Base-by-base conservation (phyloP, 805 yeast genomes). In the Brettanomyces bruxellensis region DNA sequence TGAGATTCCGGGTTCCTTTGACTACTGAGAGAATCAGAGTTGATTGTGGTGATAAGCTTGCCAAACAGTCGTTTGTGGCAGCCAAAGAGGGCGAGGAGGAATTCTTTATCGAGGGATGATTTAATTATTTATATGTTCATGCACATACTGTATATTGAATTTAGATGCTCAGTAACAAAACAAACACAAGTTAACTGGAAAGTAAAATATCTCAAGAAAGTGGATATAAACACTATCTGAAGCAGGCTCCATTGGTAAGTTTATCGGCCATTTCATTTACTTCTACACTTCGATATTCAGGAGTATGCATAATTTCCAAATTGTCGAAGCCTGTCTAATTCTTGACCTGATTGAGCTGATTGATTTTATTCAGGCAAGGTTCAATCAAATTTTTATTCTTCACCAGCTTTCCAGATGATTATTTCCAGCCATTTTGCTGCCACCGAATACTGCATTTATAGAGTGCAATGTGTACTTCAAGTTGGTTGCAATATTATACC, bases 251-350 rank as follows among this genome's bases (percentile, higher is more conserved):
- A 47, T 73, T 81, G 3, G 96, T 96, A 42, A 89, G 66, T 43
- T 57, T 57, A 59, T 89, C 96, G 0, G 96, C 96, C 56, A 59
- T 68, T 49, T 80, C 88, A 58, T 89, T 90, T 0, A 96, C 96
- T 11, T 56, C 60, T 35, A 67, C 64, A 1, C 86, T 90, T 14
- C 70, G 62, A 60, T 90, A 96, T 0, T 91, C 96, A 47, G 66
- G 69, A 4, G 87, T 91, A 68, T 91, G 79, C 4, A 58, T 61
- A 25, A 88, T 57, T 4, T 63, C 58, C 25, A 86, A 65, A 1
- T 61, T 46, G 1, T 67, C 68, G 53, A 67, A 64, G 6, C 58
- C 69, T 34, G 59, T 59, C 0, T 50, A 13, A 13, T 49, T 43
- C 47, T 74, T 75, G 11, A 1, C 9, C 32, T 28, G 32, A 28